phyloP scores from a whole-genome alignment of 768 basidiomycete genomes.

The Amanita jacksonii region DNA sequence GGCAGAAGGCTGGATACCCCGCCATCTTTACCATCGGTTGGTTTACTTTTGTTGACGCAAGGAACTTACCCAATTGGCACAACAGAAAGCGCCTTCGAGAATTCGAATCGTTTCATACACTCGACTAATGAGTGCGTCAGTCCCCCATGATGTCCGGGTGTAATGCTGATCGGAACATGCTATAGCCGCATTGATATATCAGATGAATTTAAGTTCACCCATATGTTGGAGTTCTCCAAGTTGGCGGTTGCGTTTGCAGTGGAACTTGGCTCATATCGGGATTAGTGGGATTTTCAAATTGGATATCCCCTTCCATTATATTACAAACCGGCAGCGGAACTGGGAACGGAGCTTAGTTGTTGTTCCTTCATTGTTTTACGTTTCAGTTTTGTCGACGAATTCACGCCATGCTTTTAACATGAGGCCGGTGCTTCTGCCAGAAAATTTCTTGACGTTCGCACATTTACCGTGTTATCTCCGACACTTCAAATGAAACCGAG shows the following conservation, averaged over 20 bases:
- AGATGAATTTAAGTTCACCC: constrained; percentile 80
- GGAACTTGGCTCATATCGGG: constrained; percentile 51
- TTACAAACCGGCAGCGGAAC: too few species aligned
- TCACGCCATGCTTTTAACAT: neutral
- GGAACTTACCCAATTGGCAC: constrained; percentile 7
- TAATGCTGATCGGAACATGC: constrained; percentile 11
- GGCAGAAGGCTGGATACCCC: constrained; percentile 80
- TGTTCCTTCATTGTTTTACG: too few species aligned
- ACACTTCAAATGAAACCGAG: too few species aligned
- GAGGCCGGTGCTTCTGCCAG: neutral
- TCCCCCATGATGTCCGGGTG: constrained; percentile 4
- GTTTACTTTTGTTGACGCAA: constrained; percentile 16
- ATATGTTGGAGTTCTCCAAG: constrained; percentile 87
- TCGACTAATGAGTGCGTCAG: constrained; percentile 61
- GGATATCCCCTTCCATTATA: too few species aligned
- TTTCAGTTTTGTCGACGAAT: too few species aligned
- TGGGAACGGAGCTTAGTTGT: neutral
- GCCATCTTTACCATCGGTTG: constrained; percentile 76
- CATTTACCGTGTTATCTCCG: constrained; percentile 5
- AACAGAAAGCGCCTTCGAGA: constrained; percentile 59
- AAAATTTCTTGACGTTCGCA: neutral
- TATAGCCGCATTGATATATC: constrained; percentile 75
- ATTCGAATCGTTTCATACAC: constrained; percentile 82
- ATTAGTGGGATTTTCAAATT: constrained; percentile 14
- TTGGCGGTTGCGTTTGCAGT: constrained; percentile 71